phyloP scores from a whole-genome alignment of 768 basidiomycete species.

The Tylopilus plumbeoviolaceoides region DNA sequence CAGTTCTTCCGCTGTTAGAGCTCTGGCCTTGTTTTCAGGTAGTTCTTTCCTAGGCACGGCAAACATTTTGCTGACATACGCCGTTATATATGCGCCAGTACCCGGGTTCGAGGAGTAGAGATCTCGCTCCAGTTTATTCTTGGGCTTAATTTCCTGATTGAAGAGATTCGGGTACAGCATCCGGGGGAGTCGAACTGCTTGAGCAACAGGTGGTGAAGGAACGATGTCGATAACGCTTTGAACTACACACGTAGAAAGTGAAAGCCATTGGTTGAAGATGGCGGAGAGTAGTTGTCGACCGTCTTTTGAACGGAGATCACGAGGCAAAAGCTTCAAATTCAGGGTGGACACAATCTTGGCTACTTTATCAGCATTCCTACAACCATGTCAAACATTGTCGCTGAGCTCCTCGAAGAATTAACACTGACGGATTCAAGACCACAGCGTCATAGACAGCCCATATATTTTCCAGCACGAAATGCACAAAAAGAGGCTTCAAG shows the following conservation, averaged over 20 bases:
- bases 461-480: constrained; percentile 94
- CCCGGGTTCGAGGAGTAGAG: constrained; percentile 68
- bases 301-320: constrained; percentile 92
- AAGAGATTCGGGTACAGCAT: constrained; percentile 85
- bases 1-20: constrained; percentile 82
- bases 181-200: constrained; percentile 78
- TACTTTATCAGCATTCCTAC: constrained; percentile 85
- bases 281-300: constrained; percentile 75
- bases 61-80: constrained; percentile 99
- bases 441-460: constrained; percentile 97
- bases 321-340: constrained; percentile 75
- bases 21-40: constrained; percentile 79
- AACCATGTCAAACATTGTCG: constrained; percentile 8
- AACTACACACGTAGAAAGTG: constrained; percentile 88
- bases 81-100: constrained; percentile 60
- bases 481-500: constrained; percentile 93
- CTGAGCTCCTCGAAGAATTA: background rate
- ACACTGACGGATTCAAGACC: constrained; percentile 79
- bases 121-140: constrained; percentile 79
- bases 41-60: constrained; percentile 77
- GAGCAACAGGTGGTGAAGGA: constrained; percentile 82
- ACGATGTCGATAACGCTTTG: constrained; percentile 90
- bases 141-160: constrained; percentile 54
- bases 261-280: constrained; percentile 95
- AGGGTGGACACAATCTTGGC: constrained; percentile 82